A percentile compares a stretch with the other conserved stretches of the same genome.
Conservation (phyloP, 2,329 filamentous ascomycete genomes). For the Penicillium crustosum region DNA sequence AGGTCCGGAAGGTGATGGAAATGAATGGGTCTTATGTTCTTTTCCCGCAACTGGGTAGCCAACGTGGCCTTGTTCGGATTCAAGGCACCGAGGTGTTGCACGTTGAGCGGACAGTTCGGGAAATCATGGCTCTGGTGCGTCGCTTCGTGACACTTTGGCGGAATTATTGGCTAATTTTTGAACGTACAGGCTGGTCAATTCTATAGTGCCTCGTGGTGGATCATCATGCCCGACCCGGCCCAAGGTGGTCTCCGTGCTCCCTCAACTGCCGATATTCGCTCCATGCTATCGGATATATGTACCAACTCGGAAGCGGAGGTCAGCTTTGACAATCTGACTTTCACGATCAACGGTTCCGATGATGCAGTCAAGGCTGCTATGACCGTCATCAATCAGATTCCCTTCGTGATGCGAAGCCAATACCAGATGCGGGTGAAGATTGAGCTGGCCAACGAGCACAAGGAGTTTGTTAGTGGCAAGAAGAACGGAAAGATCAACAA, state of each 20-base stretch:
- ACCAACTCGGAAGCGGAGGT: slow-evolving; percentile 94
- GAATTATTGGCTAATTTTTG: neutral
- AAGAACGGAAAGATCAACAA: slow-evolving; percentile 99
- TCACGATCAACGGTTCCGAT: slow-evolving; percentile 92
- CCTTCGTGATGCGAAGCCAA: slow-evolving; percentile 80
- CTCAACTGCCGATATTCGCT: slow-evolving; percentile 69
- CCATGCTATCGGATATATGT: slow-evolving; percentile 94
- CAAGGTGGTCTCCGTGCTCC: slow-evolving; percentile 60
- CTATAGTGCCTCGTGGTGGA: slow-evolving; percentile 95
- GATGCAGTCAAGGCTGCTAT: slow-evolving; percentile 95
- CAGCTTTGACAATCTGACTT: slow-evolving; percentile 89
- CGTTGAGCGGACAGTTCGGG: slow-evolving; percentile 89
- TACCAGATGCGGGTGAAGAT: slow-evolving; percentile 98
- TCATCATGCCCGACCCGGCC: slow-evolving; percentile 71
- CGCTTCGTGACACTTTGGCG: neutral
- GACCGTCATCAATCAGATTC: slow-evolving; percentile 86
- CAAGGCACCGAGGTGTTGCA: slow-evolving; percentile 92
- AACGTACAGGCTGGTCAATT: slow-evolving; percentile 79
- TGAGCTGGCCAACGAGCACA: slow-evolving; percentile 97
- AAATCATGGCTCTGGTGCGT: slow-evolving; percentile 89
- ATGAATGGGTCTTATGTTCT: slow-evolving; percentile 93
- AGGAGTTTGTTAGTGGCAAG: slow-evolving; percentile 98
- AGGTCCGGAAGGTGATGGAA: slow-evolving; percentile 97
- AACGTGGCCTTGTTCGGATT: slow-evolving; percentile 80
- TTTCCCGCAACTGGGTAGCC: slow-evolving; percentile 82